Conservation (phyloP, 1,284 basidiomycete genomes). For the Singerocomus rubriflavus region DNA sequence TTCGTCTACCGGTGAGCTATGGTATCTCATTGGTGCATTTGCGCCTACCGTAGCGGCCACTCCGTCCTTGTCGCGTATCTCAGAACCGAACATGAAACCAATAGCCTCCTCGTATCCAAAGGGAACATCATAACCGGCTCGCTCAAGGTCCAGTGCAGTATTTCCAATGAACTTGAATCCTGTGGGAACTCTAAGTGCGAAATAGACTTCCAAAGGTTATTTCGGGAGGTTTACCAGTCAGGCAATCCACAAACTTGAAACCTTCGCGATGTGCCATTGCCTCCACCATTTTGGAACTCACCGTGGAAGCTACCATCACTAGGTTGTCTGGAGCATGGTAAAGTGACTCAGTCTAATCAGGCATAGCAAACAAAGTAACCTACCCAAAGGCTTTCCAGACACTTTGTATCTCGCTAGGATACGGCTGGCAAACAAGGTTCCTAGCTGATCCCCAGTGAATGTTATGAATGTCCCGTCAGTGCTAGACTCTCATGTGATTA, state of each 20-base stretch:
- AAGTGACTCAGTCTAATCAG: neutral
- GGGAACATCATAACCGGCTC: slow-evolving; percentile 66
- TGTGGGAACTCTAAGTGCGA: slow-evolving; percentile 23
- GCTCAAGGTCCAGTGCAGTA: slow-evolving; percentile 61
- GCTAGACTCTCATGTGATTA: slow-evolving; percentile 32
- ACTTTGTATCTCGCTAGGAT: slow-evolving; percentile 58
- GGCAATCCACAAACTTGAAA: slow-evolving; percentile 77
- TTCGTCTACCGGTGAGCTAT: slow-evolving; percentile 24
- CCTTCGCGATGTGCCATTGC: slow-evolving; percentile 71
- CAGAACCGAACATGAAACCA: slow-evolving; percentile 77
- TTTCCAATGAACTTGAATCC: slow-evolving; percentile 88
- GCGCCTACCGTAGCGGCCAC: slow-evolving; percentile 65
- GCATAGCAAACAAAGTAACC: slow-evolving; percentile 1
- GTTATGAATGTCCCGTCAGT: slow-evolving; percentile 55
- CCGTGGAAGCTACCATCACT: slow-evolving; percentile 83
- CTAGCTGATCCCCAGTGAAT: slow-evolving; percentile 86
- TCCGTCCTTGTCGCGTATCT: slow-evolving; percentile 83
- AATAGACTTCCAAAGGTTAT: neutral
- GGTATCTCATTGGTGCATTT: neutral
- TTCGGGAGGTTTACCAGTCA: slow-evolving; percentile 57
- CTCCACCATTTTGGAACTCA: slow-evolving; percentile 85
- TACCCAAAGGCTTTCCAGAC: slow-evolving; percentile 55
- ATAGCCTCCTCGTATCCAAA: slow-evolving; percentile 91
- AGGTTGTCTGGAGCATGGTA: slow-evolving; percentile 47
- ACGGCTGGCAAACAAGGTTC: slow-evolving; percentile 67